A percentile compares a stretch with the other conserved stretches of the same genome.
Evolutionary conservation across 192 early-diverging fungal species (phyloP).

Genomic region (Coemansia sp.): DNA sequence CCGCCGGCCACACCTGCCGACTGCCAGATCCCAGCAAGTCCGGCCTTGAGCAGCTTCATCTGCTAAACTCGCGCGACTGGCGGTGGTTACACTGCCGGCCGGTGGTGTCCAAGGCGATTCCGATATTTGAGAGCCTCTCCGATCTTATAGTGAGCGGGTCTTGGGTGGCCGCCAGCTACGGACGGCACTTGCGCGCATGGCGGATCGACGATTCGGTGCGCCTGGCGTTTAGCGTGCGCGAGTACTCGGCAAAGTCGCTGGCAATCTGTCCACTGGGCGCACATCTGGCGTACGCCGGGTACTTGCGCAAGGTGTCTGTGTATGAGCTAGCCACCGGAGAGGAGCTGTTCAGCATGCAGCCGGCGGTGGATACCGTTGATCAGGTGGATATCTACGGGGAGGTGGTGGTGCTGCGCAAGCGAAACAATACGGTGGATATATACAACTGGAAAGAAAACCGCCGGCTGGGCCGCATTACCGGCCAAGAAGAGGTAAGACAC

Average conservation of each 20-base stretch:
- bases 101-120: conserved; percentile 2
- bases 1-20: neutral
- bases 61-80: conserved; percentile 6
- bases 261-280: conserved; percentile 12
- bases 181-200: conserved; percentile 12
- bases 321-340: conserved; percentile 3
- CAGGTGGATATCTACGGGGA: conserved; percentile 10
- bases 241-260: conserved; percentile 13
- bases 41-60: neutral
- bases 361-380: conserved; percentile 3
- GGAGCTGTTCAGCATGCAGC: neutral
- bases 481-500: neutral
- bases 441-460: conserved; percentile 8
- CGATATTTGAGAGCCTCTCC: neutral
- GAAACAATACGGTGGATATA: conserved; percentile 2
- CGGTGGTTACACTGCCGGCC: conserved; percentile 11
- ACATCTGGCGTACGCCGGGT: conserved; percentile 2
- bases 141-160: conserved; percentile 1
- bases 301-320: conserved; percentile 9
- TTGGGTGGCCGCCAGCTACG: conserved; percentile 17
- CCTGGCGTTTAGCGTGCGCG: conserved; percentile 6
- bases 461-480: neutral
- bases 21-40: neutral
- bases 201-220: neutral
- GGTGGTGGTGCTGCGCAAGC: conserved; percentile 5